Percentiles rank a stretch among this genome's conserved stretches.
phyloP scores from a whole-genome alignment of 2,329 filamentous ascomycete genomes.

The Boeremia exigua region DNA sequence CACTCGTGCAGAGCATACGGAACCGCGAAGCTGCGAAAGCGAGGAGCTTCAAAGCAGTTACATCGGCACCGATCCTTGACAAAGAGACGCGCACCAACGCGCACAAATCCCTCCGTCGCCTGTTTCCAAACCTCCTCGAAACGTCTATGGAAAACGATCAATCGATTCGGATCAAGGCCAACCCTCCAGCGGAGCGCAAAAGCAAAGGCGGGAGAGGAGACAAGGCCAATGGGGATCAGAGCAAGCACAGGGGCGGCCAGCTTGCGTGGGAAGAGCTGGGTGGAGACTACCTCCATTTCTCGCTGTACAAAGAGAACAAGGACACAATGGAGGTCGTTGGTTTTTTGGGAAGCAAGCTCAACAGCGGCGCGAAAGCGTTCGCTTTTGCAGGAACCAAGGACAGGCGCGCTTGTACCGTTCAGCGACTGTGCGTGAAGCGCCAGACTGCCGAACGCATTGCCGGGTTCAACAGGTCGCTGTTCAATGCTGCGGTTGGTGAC shows the following conservation, averaged over 20 bases:
- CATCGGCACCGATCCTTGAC: slow-evolving; percentile 62
- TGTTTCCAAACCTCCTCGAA: slow-evolving; percentile 80
- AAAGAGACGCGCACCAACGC: slow-evolving; percentile 67
- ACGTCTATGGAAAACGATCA: slow-evolving; percentile 77
- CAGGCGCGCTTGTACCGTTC: slow-evolving; percentile 82
- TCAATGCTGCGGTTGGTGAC: slow-evolving; percentile 73
- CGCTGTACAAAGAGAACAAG: slow-evolving; percentile 94
- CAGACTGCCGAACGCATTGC: slow-evolving; percentile 68
- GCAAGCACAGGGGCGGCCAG: slow-evolving; percentile 31
- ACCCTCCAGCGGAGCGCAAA: slow-evolving; percentile 46
- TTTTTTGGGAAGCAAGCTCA: slow-evolving; percentile 75
- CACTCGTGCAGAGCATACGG: slow-evolving; percentile 62
- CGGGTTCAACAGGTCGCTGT: slow-evolving; percentile 65
- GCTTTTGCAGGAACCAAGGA: slow-evolving; percentile 92
- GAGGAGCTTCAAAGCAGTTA: slow-evolving; percentile 60
- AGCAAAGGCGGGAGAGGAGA: slow-evolving; percentile 32
- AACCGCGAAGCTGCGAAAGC: slow-evolving; percentile 62
- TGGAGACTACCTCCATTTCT: slow-evolving; percentile 89
- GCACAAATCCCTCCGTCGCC: slow-evolving; percentile 72
- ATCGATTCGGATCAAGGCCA: slow-evolving; percentile 64
- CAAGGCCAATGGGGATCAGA: slow-evolving; percentile 27
- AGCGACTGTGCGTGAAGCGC: slow-evolving; percentile 74
- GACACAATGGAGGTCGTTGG: slow-evolving; percentile 92
- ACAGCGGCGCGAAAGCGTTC: slow-evolving; percentile 71
- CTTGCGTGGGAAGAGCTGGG: slow-evolving; percentile 69